Evolutionary conservation across 2,329 filamentous ascomycete species (phyloP).

Genomic region (Pseudopithomyces maydicus): DNA sequence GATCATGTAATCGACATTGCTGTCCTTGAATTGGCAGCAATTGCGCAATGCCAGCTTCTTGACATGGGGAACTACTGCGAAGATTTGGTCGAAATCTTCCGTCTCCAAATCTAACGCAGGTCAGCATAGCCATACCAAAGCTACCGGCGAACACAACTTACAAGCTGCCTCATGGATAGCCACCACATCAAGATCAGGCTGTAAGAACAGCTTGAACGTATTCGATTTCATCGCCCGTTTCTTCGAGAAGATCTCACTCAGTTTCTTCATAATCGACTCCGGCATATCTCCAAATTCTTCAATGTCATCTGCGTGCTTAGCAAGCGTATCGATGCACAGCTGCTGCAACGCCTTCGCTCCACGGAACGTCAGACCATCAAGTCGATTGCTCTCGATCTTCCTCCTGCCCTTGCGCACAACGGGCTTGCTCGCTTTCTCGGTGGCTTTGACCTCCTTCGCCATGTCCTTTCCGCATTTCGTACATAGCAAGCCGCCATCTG

Average conservation of each 20-base stretch:
- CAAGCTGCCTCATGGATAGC: slow-evolving; percentile 66
- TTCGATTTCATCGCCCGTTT: slow-evolving; percentile 61
- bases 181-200: slow-evolving; percentile 60
- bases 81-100: slow-evolving; percentile 80
- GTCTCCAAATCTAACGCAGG: slow-evolving; percentile 67
- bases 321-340: slow-evolving; percentile 67
- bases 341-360: slow-evolving; percentile 73
- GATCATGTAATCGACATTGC: slow-evolving; percentile 79
- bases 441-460: slow-evolving; percentile 67
- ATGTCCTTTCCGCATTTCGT: slow-evolving; percentile 77
- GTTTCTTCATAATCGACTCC: slow-evolving; percentile 58
- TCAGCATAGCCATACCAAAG: slow-evolving; percentile 43
- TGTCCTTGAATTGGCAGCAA: slow-evolving; percentile 90
- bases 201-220: slow-evolving; percentile 56
- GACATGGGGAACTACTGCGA: slow-evolving; percentile 73
- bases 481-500: slow-evolving; percentile 86
- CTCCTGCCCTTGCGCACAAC: slow-evolving; percentile 67
- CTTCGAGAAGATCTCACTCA: slow-evolving; percentile 69
- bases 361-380: slow-evolving; percentile 72
- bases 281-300: slow-evolving; percentile 70
- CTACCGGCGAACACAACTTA: slow-evolving; percentile 36
- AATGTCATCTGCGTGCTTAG: slow-evolving; percentile 66
- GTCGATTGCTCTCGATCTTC: slow-evolving; percentile 79
- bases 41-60: slow-evolving; percentile 77
- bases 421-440: slow-evolving; percentile 64